phyloP scores from a whole-genome alignment of 2,329 filamentous ascomycete genomes.

The Diaporthe longicolla region DNA sequence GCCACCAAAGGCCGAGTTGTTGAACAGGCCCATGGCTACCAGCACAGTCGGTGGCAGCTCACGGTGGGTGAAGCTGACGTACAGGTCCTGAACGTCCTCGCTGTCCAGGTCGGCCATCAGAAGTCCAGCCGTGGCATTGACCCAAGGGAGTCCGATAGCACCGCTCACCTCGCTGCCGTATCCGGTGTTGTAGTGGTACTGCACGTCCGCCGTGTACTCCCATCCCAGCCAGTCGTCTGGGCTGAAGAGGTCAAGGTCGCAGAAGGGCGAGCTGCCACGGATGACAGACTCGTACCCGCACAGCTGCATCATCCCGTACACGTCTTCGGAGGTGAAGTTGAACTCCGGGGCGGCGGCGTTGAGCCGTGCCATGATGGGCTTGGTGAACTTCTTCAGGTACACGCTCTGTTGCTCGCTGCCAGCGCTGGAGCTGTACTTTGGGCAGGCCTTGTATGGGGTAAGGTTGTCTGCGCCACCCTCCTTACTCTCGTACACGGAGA shows the following conservation, averaged over 20 bases:
- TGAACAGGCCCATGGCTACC: slow-evolving; percentile 78
- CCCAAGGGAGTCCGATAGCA: slow-evolving; percentile 75
- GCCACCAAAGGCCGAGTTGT: slow-evolving; percentile 72
- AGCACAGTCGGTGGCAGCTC: slow-evolving; percentile 77
- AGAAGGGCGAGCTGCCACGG: slow-evolving; percentile 72
- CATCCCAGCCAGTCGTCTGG: slow-evolving; percentile 76
- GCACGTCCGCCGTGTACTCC: slow-evolving; percentile 75
- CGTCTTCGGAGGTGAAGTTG: slow-evolving; percentile 74
- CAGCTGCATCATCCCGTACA: slow-evolving; percentile 76
- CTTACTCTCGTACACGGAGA: slow-evolving; percentile 69
- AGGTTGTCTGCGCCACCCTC: slow-evolving; percentile 71
- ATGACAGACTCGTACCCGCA: slow-evolving; percentile 78
- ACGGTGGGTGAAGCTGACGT: slow-evolving; percentile 78
- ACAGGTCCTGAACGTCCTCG: slow-evolving; percentile 67
- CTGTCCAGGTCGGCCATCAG: slow-evolving; percentile 55
- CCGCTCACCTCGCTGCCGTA: slow-evolving; percentile 73
- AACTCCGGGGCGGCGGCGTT: slow-evolving; percentile 67
- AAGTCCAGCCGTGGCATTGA: slow-evolving; percentile 71
- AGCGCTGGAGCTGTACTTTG: slow-evolving; percentile 70
- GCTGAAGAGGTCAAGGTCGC: slow-evolving; percentile 70
- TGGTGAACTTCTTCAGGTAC: slow-evolving; percentile 70
- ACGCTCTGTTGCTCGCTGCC: slow-evolving; percentile 68
- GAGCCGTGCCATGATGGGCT: slow-evolving; percentile 71
- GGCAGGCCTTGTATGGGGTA: slow-evolving; percentile 76
- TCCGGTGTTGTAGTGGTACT: slow-evolving; percentile 76